These are phyloP conservation scores for Plantago elongata DNA, from an alignment of 257 asterid species.

Conservation along the genomic window DNA sequence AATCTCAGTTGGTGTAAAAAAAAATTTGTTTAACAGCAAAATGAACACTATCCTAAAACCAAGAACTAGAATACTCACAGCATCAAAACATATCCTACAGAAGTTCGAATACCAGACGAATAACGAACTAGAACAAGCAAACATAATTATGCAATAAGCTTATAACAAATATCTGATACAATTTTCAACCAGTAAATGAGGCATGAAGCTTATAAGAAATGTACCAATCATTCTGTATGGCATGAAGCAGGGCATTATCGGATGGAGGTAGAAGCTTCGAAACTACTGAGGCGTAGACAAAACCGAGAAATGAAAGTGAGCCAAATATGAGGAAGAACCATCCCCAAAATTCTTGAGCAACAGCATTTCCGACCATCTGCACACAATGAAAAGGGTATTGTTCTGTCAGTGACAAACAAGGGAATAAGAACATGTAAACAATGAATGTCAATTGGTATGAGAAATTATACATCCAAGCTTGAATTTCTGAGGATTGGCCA, in stretches of 20 bases:
- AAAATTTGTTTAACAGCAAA: background rate
- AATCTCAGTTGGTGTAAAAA: background rate
- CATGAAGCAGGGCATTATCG: slow-evolving; percentile 34
- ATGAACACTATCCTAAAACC: background rate
- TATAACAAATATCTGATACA: background rate
- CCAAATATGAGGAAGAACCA: slow-evolving; percentile 47
- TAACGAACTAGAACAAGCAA: slow-evolving; percentile 5
- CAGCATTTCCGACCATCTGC: slow-evolving; percentile 20
- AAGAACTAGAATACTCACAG: background rate
- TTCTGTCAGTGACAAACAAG: no score
- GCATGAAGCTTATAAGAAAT: background rate
- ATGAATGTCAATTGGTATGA: no score
- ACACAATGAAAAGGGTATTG: background rate
- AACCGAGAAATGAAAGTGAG: slow-evolving; percentile 31
- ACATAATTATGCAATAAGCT: background rate
- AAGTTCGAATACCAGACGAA: background rate
- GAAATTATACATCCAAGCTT: no score
- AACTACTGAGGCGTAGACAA: slow-evolving; percentile 46
- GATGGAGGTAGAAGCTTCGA: slow-evolving; percentile 58
- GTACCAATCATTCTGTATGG: slow-evolving; percentile 63
- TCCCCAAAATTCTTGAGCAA: slow-evolving; percentile 36
- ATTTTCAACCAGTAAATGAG: background rate
- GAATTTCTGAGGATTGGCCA: no score
- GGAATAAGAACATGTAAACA: no score
- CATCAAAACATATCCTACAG: background rate